Evolutionary conservation across 2,329 filamentous ascomycete species (phyloP).

Genomic region (Pyrenophora tritici-repentis): DNA sequence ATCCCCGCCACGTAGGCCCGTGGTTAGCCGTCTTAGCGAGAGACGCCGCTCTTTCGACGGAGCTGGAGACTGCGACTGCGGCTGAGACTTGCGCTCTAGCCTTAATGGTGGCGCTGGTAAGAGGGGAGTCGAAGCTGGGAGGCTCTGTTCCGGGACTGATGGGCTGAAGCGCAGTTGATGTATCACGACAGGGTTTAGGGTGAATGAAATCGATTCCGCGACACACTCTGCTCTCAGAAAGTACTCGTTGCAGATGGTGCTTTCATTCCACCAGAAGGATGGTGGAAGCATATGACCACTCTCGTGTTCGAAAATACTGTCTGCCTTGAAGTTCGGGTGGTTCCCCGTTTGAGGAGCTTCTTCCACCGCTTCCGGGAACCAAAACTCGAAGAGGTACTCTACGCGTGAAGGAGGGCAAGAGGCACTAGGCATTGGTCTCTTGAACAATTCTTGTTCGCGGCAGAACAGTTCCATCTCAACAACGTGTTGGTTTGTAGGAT

Average conservation of each 20-base stretch:
- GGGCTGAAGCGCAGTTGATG: constrained; percentile 27
- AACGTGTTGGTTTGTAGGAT: constrained; percentile 18
- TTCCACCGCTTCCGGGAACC: constrained; percentile 26
- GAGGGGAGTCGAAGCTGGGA: constrained; percentile 2
- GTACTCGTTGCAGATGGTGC: constrained; percentile 24
- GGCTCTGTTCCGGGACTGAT: constrained; percentile 16
- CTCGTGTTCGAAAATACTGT: constrained; percentile 17
- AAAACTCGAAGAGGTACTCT: constrained; percentile 30
- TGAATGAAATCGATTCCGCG: constrained; percentile 20
- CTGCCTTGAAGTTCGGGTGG: constrained; percentile 9
- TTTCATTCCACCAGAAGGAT: constrained; percentile 23
- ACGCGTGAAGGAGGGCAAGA: constrained; percentile 20
- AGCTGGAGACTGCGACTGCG: constrained; percentile 18
- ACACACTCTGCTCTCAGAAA: constrained; percentile 24
- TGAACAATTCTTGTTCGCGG: constrained; percentile 13
- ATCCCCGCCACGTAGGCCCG: constrained; percentile 7
- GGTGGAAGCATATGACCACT: constrained; percentile 25
- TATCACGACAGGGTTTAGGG: constrained; percentile 19
- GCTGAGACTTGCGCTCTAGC: constrained; percentile 19
- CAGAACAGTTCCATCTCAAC: constrained; percentile 19
- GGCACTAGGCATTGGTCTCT: constrained; percentile 14
- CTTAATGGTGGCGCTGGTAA: constrained; percentile 14
- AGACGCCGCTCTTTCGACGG: constrained; percentile 6
- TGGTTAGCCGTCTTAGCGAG: constrained; percentile 14
- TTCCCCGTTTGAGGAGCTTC: constrained; percentile 15